Percentiles rank a stretch among this genome's conserved stretches.
phyloP scores from a whole-genome alignment of 75 land plant species.

The Pinus taeda region DNA sequence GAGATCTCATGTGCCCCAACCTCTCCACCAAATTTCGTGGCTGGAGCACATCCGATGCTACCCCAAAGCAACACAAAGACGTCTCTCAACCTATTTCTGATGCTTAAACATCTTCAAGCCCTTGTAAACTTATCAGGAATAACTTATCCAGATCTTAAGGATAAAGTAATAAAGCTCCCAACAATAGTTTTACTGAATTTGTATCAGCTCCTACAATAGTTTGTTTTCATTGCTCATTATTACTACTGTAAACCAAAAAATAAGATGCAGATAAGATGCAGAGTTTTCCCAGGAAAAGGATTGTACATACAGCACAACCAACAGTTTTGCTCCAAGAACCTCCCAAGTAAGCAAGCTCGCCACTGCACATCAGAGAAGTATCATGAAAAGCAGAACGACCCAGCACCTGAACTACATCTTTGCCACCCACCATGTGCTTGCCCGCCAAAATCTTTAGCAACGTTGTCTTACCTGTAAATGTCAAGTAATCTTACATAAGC shows the following conservation, averaged over 20 bases:
- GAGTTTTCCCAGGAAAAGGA: background rate
- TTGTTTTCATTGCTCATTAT: background rate
- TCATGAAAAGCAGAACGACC: constrained; percentile 92
- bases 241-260: background rate
- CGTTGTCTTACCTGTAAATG: constrained; percentile 81
- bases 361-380: constrained; percentile 77
- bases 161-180: background rate
- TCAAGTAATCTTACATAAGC: background rate
- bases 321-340: constrained; percentile 94
- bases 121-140: background rate
- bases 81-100: background rate
- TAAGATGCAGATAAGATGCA: background rate
- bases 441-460: constrained; percentile 91
- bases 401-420: constrained; percentile 75
- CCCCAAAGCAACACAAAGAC: background rate
- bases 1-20: too few species aligned
- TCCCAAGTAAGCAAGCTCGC: constrained; percentile 87
- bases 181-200: background rate
- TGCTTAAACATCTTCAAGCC: background rate
- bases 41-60: too few species aligned
- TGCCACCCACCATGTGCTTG: constrained; percentile 97
- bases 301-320: constrained; percentile 74
- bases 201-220: background rate
- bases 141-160: background rate
- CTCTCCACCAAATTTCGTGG: too few species aligned